Base-by-base conservation (phyloP, 2,329 filamentous ascomycete species). In the Fusarium globosum region DNA sequence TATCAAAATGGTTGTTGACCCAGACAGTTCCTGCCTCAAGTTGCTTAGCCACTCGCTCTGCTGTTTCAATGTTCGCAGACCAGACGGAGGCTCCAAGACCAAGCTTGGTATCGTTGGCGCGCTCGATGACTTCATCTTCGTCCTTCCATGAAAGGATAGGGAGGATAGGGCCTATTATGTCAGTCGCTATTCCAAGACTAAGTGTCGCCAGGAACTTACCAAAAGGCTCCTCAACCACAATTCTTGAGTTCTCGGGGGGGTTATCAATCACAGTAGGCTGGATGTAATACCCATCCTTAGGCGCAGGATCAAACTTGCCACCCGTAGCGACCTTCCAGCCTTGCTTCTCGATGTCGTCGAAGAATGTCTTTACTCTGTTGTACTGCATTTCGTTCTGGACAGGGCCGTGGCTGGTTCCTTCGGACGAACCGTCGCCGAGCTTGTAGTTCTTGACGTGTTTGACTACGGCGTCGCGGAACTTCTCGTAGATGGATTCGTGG, bases 311-410 rank as follows among this genome's bases (percentile, higher is more conserved):
- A 15, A 71, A 67, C 28, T 69, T 69, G 12, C 75, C 76, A 11
- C 81, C 81, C 2, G 79, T 65, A 2, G 85, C 86, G n/a, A 88
- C 81, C 36, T 85, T 82, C 86, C 71, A 79, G 0, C 75, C 74
- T 14, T 77, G 73, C 28, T 84, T 83, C 75, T 86, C 85, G 66
- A 87, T 88, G 56, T 90, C 88, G 15, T 84, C 83, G 59, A 92
- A 85, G 68, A 80, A 74, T 1, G 68, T 74, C 65, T 76, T 78
- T 45, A 80, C 77, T 14, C 91, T 86, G 18, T 91, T 87, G 77
- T 86, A 93, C 79, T 93, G 91, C 86, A 90, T 87, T 72, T 85
- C 81, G 80, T 93, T 93, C 68, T 91, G 89, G 6, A 93, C 81
- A 0, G 91, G 91, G 2, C 89, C 88, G 63, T 90, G 85, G 43